Base-by-base conservation (phyloP, 78 protist genomes). In the Dictyostelium firmibasis region DNA sequence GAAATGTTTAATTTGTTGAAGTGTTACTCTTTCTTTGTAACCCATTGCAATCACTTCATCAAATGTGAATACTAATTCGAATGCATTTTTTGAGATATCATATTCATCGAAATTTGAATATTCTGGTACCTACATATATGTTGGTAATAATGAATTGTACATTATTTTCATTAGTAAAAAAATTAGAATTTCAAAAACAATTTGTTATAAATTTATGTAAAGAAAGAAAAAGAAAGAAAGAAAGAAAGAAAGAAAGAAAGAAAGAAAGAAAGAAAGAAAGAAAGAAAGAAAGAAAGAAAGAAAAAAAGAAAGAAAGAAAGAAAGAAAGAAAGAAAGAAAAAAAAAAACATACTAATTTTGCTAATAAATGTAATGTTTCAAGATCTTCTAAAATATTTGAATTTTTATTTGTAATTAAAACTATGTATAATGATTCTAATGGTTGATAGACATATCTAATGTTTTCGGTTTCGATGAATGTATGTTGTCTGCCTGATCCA, bases 391-490 rank as follows among this genome's bases (percentile, higher is more conserved):
- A 85, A 31, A 99, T 98, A 88, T 99, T 99, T 44, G 95, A 60
- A 27, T 83, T 81, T 96, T 98, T 98, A 81, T 94, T 98, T 20
- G 99, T 99, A 76, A 98, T 78, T 36, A 98, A 85, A 7, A 99
- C 88, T 31, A 99, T 67, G 67, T 81, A 93, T 23, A 99, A 97
- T 57, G 31, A 0, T 87, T 99, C 99, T 75, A 98, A 13, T 29
- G 99, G 99, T 92, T 98, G 99, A 97, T 98, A 99, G 33, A 99
- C 99, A 60, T 99, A 99, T 70, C 99, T 97, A 5, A 77, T 95
- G 81, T 84, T 82, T 38, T 98, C 99, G 2, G 99, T 98, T 88
- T 98, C 99, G 13, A 98, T 95, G 31, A 91, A 98, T 0, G 99
- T 99, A 91, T 98, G 99, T 93, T 98, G 99, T 81, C 87, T 83